Conservation (phyloP, 192 early-diverging fungal genomes). For the Rhizophagus sp. region DNA sequence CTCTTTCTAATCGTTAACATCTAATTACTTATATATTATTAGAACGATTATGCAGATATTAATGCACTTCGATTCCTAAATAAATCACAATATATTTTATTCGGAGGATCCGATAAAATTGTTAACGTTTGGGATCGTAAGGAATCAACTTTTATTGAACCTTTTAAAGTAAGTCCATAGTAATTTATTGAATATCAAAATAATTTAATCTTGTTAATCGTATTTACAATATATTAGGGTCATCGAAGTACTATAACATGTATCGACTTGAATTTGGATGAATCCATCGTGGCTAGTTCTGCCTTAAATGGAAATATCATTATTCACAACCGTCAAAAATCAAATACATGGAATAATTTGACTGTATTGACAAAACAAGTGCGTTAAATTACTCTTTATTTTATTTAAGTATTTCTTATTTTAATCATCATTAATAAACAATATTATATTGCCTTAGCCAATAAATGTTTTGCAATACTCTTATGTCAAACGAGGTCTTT, state of each 20-base stretch:
- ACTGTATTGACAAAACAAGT: conserved; percentile 19
- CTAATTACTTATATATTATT: not conserved
- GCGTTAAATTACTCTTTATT: not conserved
- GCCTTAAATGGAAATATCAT: conserved; percentile 28
- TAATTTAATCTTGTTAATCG: not conserved
- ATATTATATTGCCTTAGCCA: not conserved
- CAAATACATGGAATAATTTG: conserved; percentile 22
- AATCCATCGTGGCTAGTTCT: conserved; percentile 30
- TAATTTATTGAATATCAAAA: not conserved
- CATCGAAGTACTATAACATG: conserved; percentile 28
- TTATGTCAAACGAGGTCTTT: conserved; percentile 37
- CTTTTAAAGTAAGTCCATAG: conserved; percentile 19
- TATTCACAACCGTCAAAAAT: conserved; percentile 30
- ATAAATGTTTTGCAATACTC: conserved; percentile 42
- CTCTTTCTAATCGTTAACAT: not conserved
- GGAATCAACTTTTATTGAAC: conserved; percentile 16
- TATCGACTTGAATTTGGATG: conserved; percentile 32
- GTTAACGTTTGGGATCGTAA: conserved; percentile 32
- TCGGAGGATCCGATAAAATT: conserved; percentile 32
- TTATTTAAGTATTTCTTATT: not conserved
- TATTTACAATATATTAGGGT: conserved; percentile 18
- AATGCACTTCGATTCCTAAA: conserved; percentile 14
- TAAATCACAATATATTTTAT: conserved; percentile 29
- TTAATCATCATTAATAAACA: not conserved
- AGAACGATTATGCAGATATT: conserved; percentile 14